phyloP scores from a whole-genome alignment of 495 filamentous ascomycete species.

The Xylaria palmicola region DNA sequence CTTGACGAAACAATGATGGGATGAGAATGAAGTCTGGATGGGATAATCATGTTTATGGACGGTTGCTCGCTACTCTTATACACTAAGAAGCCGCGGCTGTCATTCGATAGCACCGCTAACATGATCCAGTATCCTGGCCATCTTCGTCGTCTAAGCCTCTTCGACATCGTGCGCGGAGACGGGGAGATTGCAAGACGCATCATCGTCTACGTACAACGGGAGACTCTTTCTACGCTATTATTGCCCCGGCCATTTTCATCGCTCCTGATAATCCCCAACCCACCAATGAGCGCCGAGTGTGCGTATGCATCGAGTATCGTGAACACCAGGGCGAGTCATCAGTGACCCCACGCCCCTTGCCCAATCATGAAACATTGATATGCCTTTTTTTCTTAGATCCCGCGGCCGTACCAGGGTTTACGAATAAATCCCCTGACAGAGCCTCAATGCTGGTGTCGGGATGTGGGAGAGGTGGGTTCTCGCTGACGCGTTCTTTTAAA shows the following conservation, averaged over 20 bases:
- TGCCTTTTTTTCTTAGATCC: too few relatives aligned
- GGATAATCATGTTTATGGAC: neutral
- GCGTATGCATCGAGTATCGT: neutral
- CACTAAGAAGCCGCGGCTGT: neutral
- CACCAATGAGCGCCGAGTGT: neutral
- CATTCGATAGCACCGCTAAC: neutral
- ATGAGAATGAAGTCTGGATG: neutral
- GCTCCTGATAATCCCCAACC: neutral
- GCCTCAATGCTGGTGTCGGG: constrained; percentile 1
- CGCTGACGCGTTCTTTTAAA: constrained; percentile 7
- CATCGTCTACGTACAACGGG: constrained; percentile 5
- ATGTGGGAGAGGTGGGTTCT: constrained; percentile 1
- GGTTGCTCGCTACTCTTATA: neutral
- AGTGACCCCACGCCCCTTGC: neutral
- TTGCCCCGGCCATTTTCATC: neutral
- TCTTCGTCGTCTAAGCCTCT: neutral
- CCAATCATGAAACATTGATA: too few relatives aligned
- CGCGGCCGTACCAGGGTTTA: neutral
- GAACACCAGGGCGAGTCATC: neutral
- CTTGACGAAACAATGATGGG: neutral
- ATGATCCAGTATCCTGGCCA: neutral
- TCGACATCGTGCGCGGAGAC: neutral
- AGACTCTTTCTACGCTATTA: neutral
- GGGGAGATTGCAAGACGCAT: neutral
- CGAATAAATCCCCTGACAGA: neutral